Base-by-base conservation (phyloP, 202 grass and related monocot genomes). In the Alloteropsis angusta region DNA sequence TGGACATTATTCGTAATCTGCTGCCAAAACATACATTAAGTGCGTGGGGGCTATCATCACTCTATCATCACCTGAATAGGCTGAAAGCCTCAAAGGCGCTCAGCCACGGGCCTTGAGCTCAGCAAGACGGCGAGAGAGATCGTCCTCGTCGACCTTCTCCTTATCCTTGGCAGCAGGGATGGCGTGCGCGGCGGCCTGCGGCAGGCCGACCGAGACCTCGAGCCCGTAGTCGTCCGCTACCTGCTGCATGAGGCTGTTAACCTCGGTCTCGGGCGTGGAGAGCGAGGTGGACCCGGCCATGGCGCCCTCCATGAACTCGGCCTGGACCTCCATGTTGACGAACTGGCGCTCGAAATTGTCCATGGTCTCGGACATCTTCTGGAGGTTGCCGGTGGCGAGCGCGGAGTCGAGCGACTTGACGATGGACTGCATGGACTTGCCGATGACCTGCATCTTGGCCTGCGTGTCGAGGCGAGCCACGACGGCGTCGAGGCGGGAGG, bases 361-460 rank as follows among this genome's bases (percentile, higher is more conserved):
- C 91, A 94, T 97, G 32, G 91, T 97, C 85, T 97, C 94, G 57
- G 94, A 97, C 91, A 97, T 97, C 85, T 90, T 97, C 82, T 97
- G 94, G 34, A 97, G 87, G 80, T 97, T 97, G 0, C 89, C 94
- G 0, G 91, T 85, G 72, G 77, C 77, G 45, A 97, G 91, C n/a
- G 94, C 71, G 9, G 91, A 92, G 53, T 94, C 94, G 22, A 97
- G 89, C 8, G 91, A 94, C 78, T 90, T 92, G 80, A 94, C 91
- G 71, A 97, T 97, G 56, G 75, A 72, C 9, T 75, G 72, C 94
- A 97, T 97, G 61, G 94, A 97, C 85, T 88, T 94, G 17, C 91
- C 91, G 72, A 97, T 94, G 81, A 76, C 85, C 89, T 97, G 91
- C 94, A 97, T 97, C 91, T 97, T 97, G 59, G 94, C 94, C 80